Conservation (phyloP, 148 eudicot genomes). For the Rhododendron mucronatum region DNA sequence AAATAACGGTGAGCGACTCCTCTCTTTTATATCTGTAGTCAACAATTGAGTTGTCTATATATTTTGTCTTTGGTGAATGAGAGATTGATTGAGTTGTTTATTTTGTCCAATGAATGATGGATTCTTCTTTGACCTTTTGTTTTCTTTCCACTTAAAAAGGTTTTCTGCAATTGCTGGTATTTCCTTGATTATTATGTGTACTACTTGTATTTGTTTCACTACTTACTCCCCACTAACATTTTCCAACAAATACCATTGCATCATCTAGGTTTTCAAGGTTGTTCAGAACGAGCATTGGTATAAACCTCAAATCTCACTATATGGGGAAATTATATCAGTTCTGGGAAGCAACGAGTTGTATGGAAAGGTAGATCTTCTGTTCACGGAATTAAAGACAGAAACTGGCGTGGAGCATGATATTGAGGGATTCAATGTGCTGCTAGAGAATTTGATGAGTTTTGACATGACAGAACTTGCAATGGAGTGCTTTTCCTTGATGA, state of each 20-base stretch:
- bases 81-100: neutral
- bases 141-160: neutral
- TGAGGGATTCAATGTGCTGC: conserved; percentile 41
- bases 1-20: neutral
- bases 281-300: conserved; percentile 55
- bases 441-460: conserved; percentile 36
- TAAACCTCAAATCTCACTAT: conserved; percentile 42
- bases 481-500: conserved; percentile 52
- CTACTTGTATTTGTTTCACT: neutral
- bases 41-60: neutral
- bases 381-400: conserved; percentile 37
- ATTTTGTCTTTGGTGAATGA: neutral
- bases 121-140: neutral
- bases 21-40: neutral
- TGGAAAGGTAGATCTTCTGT: conserved; percentile 29
- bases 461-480: conserved; percentile 35
- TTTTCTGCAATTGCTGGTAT: neutral
- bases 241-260: neutral
- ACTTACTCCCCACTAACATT: neutral
- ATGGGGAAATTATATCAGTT: conserved; percentile 43
- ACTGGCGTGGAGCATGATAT: conserved; percentile 32
- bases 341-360: conserved; percentile 44
- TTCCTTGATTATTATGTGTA: neutral
- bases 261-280: conserved; percentile 49
- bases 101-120: neutral